These are phyloP conservation scores for Tuber calosporum DNA, from an alignment of 495 filamentous ascomycete genomes.

Conservation along the genomic window DNA sequence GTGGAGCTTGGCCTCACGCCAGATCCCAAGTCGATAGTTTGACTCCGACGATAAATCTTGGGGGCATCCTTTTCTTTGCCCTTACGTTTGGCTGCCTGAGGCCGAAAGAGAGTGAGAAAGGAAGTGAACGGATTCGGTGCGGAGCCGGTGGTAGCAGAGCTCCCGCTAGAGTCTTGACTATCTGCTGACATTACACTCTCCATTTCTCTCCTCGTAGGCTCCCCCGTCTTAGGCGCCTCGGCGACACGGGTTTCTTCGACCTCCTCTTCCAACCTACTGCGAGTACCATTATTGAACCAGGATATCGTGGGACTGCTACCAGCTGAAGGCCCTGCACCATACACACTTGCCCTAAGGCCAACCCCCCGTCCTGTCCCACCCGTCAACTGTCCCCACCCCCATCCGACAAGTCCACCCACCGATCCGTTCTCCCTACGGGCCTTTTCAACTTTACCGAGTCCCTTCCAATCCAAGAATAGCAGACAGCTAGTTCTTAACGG, in stretches of 20 bases:
- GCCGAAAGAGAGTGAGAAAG: conserved; percentile 59
- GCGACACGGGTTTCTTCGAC: conserved; percentile 24
- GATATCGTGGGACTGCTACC: conserved; percentile 23
- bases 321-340: conserved; percentile 3
- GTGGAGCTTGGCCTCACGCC: conserved; percentile 14
- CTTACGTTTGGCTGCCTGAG: conserved; percentile 43
- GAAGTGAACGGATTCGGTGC: conserved; percentile 50
- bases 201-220: conserved; percentile 18
- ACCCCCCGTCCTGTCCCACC: conserved; percentile 26
- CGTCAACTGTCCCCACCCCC: conserved; percentile 91
- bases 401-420: conserved; percentile 82
- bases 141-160: conserved; percentile 8
- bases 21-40: conserved; percentile 49
- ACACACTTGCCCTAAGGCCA: neutral
- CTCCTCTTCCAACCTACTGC: conserved; percentile 14
- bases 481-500: conserved; percentile 89
- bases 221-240: conserved; percentile 27
- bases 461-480: conserved; percentile 95
- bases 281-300: neutral
- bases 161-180: conserved; percentile 33
- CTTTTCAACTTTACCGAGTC: conserved; percentile 86
- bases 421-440: conserved; percentile 84
- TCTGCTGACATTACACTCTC: conserved; percentile 8
- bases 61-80: conserved; percentile 48
- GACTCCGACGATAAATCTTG: conserved; percentile 72